These are phyloP conservation scores for Oxyria digyna DNA, from an alignment of 148 eudicot species.

Conservation along the genomic window DNA sequence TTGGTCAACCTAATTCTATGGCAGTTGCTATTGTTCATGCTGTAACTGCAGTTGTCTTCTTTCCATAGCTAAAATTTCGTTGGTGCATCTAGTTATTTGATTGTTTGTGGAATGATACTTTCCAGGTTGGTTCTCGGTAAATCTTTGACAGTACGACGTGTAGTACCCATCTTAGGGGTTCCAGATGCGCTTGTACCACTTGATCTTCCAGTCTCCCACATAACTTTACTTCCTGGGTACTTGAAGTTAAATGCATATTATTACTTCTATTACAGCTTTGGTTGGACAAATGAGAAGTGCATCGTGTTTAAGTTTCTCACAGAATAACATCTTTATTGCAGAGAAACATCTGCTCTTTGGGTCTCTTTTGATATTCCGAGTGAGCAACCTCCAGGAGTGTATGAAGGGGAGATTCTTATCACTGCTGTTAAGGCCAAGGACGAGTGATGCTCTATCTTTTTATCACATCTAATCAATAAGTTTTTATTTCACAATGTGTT, in stretches of 20 bases:
- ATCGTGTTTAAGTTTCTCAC: constrained; percentile 10
- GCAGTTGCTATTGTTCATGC: constrained; percentile 3
- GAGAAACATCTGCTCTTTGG: constrained; percentile 90
- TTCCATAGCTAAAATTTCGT: not conserved
- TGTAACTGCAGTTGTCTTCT: not conserved
- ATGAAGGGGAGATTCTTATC: constrained; percentile 73
- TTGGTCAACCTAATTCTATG: not conserved
- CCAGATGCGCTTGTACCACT: constrained; percentile 99
- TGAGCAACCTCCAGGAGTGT: constrained; percentile 75
- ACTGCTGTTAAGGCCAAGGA: constrained; percentile 70
- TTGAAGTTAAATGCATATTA: not conserved
- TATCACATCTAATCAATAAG: constrained; percentile 20
- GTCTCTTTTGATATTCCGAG: constrained; percentile 68
- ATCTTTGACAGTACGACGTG: constrained; percentile 64
- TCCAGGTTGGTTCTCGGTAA: constrained; percentile 64
- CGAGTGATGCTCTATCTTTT: constrained; percentile 51
- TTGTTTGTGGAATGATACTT: constrained; percentile 7
- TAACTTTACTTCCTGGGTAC: constrained; percentile 76
- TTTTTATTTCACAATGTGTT: constrained; percentile 1
- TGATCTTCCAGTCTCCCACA: constrained; percentile 60
- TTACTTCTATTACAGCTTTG: not conserved
- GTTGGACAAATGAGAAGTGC: not conserved
- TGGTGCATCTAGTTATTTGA: not conserved
- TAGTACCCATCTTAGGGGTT: constrained; percentile 82
- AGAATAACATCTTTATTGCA: constrained; percentile 27